Conservation (phyloP, 148 eudicot genomes). For the Rhododendron vialii region DNA sequence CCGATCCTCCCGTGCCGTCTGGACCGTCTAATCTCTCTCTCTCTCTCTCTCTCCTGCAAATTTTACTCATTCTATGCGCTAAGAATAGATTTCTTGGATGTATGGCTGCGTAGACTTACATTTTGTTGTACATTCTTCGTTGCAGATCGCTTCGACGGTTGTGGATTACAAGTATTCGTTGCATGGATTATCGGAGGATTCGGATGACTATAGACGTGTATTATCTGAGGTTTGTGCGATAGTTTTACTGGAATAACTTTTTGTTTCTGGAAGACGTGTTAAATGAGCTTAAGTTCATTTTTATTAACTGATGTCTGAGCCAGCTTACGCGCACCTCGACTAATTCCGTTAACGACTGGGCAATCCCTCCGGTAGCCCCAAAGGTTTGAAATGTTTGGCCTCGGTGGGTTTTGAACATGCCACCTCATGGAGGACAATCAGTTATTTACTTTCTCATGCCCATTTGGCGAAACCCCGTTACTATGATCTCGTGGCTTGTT, state of each 20-base stretch:
- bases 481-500: neutral
- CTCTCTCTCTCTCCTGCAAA: neutral
- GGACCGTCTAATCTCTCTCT: slow-evolving; percentile 37
- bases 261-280: neutral
- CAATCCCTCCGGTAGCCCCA: neutral
- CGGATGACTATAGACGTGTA: slow-evolving; percentile 44
- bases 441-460: neutral
- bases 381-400: neutral
- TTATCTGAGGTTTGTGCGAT: slow-evolving; percentile 49
- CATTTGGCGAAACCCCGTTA: no score
- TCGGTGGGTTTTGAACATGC: neutral
- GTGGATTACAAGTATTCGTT: slow-evolving; percentile 78
- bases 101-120: neutral
- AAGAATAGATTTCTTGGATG: neutral
- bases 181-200: slow-evolving; percentile 38
- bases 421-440: no score
- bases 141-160: slow-evolving; percentile 58
- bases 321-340: neutral
- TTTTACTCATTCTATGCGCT: neutral
- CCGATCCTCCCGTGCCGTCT: slow-evolving; percentile 68
- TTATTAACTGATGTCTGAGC: neutral
- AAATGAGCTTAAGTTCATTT: neutral
- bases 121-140: neutral
- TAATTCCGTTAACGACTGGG: neutral
- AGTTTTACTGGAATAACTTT: neutral